Conservation (phyloP, 768 basidiomycete species). For the Collybiopsis confluens region DNA sequence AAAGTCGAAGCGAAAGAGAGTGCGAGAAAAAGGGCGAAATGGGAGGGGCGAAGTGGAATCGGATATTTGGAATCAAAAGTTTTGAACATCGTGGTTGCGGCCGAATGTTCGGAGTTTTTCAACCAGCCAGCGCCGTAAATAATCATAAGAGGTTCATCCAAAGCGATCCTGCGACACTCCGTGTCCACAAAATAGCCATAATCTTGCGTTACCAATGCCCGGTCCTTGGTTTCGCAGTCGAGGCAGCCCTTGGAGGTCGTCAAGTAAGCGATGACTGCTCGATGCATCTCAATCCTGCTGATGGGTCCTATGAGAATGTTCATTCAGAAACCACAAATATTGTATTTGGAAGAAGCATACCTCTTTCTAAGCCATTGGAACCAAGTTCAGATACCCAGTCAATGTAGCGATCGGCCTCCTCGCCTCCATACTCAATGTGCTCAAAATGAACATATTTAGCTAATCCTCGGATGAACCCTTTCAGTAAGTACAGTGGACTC, state of each 20-base stretch:
- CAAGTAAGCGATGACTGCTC: not conserved
- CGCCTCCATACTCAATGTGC: no score
- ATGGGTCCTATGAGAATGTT: not conserved
- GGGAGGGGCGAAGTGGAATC: not conserved
- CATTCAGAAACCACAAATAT: no score
- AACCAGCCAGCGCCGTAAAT: not conserved
- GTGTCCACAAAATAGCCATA: not conserved
- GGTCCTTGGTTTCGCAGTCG: not conserved
- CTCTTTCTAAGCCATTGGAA: no score
- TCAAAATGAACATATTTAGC: no score
- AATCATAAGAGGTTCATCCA: not conserved
- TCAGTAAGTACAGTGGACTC: no score
- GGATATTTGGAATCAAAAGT: not conserved
- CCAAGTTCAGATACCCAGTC: no score
- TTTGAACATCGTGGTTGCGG: no score
- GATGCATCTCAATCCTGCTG: not conserved
- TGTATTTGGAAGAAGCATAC: no score
- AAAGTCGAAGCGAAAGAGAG: not conserved
- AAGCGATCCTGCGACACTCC: not conserved
- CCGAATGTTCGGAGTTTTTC: not conserved
- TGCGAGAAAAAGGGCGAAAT: not conserved
- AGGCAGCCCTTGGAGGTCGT: not conserved
- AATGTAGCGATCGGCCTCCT: no score
- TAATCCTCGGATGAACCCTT: no score
- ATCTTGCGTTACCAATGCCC: not conserved